Evolutionary conservation across 495 filamentous ascomycete species (phyloP).

Genomic region (Alectoria sarmentosa): DNA sequence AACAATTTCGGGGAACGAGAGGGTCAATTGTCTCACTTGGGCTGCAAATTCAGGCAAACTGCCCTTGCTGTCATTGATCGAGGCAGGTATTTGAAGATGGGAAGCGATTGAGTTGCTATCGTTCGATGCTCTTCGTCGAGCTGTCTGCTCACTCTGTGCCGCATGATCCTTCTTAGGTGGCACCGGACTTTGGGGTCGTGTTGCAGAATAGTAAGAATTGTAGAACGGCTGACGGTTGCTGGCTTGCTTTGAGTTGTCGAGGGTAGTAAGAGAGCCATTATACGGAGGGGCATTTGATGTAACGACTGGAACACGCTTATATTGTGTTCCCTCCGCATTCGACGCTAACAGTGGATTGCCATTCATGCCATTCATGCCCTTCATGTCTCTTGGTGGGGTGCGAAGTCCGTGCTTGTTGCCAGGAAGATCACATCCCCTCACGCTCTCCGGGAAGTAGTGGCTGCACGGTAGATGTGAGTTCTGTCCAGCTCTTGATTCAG

Average conservation of each 20-base stretch:
- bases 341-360: slow-evolving; percentile 36
- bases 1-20: background rate
- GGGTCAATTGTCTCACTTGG: slow-evolving; percentile 47
- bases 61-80: slow-evolving; percentile 66
- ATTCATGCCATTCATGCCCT: slow-evolving; percentile 39
- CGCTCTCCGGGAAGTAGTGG: slow-evolving; percentile 8
- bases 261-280: slow-evolving; percentile 27
- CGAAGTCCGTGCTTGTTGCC: slow-evolving; percentile 41
- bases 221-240: slow-evolving; percentile 26
- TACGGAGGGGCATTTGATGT: slow-evolving; percentile 25
- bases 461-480: slow-evolving; percentile 9
- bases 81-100: slow-evolving; percentile 61
- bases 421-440: slow-evolving; percentile 33
- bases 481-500: slow-evolving; percentile 13
- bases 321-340: slow-evolving; percentile 30
- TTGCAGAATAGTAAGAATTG: slow-evolving; percentile 30
- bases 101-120: slow-evolving; percentile 46
- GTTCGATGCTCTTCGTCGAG: slow-evolving; percentile 30
- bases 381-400: slow-evolving; percentile 47
- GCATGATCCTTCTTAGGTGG: slow-evolving; percentile 26
- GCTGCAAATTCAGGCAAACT: slow-evolving; percentile 77
- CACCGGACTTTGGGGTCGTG: slow-evolving; percentile 31
- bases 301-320: slow-evolving; percentile 19
- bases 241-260: slow-evolving; percentile 27
- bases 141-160: slow-evolving; percentile 26